Evolutionary conservation across 768 basidiomycete genomes (phyloP).

Genomic region (Termitomyces eurrhizus): DNA sequence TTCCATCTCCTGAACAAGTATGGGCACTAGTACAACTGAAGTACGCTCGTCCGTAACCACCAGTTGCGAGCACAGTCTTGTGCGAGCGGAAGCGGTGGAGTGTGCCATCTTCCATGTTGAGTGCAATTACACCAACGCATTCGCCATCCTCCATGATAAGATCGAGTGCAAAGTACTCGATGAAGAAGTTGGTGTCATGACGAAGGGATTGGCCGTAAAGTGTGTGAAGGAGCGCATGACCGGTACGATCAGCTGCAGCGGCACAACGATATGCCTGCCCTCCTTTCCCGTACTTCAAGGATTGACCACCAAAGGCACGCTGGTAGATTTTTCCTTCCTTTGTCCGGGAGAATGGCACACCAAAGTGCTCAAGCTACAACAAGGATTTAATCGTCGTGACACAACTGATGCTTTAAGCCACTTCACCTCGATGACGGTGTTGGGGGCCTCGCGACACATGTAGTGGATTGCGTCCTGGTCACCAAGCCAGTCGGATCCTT

Average conservation of each 20-base stretch:
- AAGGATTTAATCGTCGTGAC: slow-evolving; percentile 1
- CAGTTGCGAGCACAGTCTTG: slow-evolving; percentile 97
- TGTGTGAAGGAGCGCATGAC: slow-evolving; percentile 97
- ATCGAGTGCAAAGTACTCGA: slow-evolving; percentile 99
- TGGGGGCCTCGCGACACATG: slow-evolving; percentile 97
- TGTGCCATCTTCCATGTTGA: slow-evolving; percentile 99
- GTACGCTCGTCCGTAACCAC: slow-evolving; percentile 97
- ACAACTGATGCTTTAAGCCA: background rate
- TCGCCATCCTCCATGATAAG: slow-evolving; percentile 98
- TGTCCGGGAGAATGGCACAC: slow-evolving; percentile 97
- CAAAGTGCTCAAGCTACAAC: slow-evolving; percentile 90
- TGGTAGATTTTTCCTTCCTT: slow-evolving; percentile 99
- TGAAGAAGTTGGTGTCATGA: slow-evolving; percentile 99
- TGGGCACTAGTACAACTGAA: slow-evolving; percentile 99
- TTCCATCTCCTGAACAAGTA: slow-evolving; percentile 98
- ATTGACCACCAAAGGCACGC: slow-evolving; percentile 98
- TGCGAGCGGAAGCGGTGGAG: slow-evolving; percentile 97
- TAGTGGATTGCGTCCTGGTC: slow-evolving; percentile 99
- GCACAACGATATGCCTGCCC: slow-evolving; percentile 99
- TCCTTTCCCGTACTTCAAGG: slow-evolving; percentile 94
- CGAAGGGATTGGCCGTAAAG: slow-evolving; percentile 98
- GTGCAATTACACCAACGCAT: slow-evolving; percentile 97
- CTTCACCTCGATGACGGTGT: slow-evolving; percentile 85
- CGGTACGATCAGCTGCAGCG: slow-evolving; percentile 97
- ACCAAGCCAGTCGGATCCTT: slow-evolving; percentile 99